Percentiles rank a stretch among this genome's conserved stretches.
phyloP scores from a whole-genome alignment of 805 yeast genomes.

The Candida khao-thaluensis region DNA sequence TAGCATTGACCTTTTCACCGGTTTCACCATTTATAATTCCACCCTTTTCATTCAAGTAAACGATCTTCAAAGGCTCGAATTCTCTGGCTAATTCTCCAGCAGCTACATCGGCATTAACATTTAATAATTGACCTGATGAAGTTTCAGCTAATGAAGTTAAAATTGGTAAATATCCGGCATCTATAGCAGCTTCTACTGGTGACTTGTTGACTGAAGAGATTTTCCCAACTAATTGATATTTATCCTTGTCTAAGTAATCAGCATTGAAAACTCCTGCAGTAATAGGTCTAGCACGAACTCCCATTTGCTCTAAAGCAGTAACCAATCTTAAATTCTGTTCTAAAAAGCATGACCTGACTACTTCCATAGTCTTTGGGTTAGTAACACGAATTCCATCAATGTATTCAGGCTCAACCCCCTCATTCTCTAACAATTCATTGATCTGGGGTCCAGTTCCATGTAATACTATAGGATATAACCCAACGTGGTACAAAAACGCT shows the following conservation, averaged over 20 bases:
- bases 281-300: conserved; percentile 97
- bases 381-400: conserved; percentile 97
- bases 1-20: conserved; percentile 83
- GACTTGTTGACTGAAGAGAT: conserved; percentile 83
- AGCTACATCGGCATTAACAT: conserved; percentile 98
- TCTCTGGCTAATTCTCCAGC: conserved; percentile 98
- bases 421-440: conserved; percentile 87
- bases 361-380: conserved; percentile 90
- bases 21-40: conserved; percentile 92
- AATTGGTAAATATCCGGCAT: conserved; percentile 95
- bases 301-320: conserved; percentile 92
- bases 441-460: conserved; percentile 99
- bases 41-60: conserved; percentile 95
- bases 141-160: conserved; percentile 97
- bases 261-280: conserved; percentile 98
- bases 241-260: conserved; percentile 82
- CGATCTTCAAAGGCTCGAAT: conserved; percentile 95
- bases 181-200: conserved; percentile 86
- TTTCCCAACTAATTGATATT: conserved; percentile 90
- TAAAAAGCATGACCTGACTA: conserved; percentile 90
- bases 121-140: conserved; percentile 91
- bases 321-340: conserved; percentile 95
- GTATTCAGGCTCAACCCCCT: conserved; percentile 94
- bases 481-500: conserved; percentile 95
- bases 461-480: conserved; percentile 91